Evolutionary conservation across 345 rosid genomes (phyloP).

Genomic region (Eutrema heterophyllum): DNA sequence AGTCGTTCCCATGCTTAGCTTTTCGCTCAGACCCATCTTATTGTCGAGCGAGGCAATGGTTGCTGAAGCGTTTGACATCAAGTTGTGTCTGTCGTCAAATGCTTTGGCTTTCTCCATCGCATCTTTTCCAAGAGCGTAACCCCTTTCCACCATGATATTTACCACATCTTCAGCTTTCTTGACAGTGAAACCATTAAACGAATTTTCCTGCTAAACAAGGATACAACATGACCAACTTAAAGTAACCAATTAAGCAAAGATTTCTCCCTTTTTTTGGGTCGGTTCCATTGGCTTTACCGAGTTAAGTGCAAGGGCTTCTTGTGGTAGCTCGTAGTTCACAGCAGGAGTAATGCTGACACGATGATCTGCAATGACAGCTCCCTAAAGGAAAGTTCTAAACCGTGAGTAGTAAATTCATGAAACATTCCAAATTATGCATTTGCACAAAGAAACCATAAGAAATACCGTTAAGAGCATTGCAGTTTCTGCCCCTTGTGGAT

Average conservation of each 20-base stretch:
- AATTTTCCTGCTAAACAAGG: slow-evolving; percentile 32
- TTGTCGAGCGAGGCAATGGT: slow-evolving; percentile 75
- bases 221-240: neutral
- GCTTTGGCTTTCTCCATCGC: slow-evolving; percentile 81
- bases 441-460: neutral
- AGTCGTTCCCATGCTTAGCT: slow-evolving; percentile 67
- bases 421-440: neutral
- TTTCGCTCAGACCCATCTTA: slow-evolving; percentile 76
- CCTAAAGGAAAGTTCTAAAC: slow-evolving; percentile 32
- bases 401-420: neutral
- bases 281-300: slow-evolving; percentile 24
- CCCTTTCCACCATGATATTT: slow-evolving; percentile 82
- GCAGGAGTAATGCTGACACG: slow-evolving; percentile 60
- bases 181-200: slow-evolving; percentile 54
- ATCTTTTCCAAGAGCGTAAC: slow-evolving; percentile 80
- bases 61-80: slow-evolving; percentile 78
- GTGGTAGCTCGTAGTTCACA: slow-evolving; percentile 76
- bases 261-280: neutral
- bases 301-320: slow-evolving; percentile 50
- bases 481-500: slow-evolving; percentile 86
- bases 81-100: slow-evolving; percentile 77
- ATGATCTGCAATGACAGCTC: slow-evolving; percentile 81
- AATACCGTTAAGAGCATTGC: slow-evolving; percentile 84
- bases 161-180: slow-evolving; percentile 88
- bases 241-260: neutral